Evolutionary conservation across 1,139 yeast species (phyloP), one percentile per base, ranked within the genome.

Genomic region (Fermentozyma sake): DNA sequence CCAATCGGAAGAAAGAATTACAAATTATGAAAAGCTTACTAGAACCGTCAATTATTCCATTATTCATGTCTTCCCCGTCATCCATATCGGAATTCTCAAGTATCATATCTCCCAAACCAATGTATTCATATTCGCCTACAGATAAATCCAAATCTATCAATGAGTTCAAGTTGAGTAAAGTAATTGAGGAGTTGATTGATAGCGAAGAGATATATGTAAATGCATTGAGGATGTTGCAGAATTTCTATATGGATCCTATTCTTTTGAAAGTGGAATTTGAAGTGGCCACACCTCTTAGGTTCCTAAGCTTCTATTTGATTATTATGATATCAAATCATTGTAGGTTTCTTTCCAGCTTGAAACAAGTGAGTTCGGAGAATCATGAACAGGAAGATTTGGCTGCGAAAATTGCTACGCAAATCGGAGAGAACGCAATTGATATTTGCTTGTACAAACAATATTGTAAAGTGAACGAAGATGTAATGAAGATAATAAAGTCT

Each of bases 141-240:
- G 21, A 25, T 9, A 24, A 32, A 7, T 15, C 10, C 8, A 17
- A 20, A 8, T 13, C 18, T 6, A 7, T 5, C 8, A 19, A 32
- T 12, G 41, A 47, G 1, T 54, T 46, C 27, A 52, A 53, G 17
- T 38, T 72, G 26, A 50, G 45, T 18, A 58, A 54, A 22, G 50
- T 63, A 7, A 46, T 73, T 10, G 66, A 68, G 31, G 82, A 76
- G 42, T 42, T 75, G 3, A 30, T 65, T 0, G 60, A 57, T 7
- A 72, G 73, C 11, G 81, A 76, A 42, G 57, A 55, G 15, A 52
- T 49, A 1, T 75, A 72, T 37, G 45, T 72, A 10, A 52, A 57
- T 20, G 64, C 69, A 2, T 44, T 76, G 24, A 54, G 55, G 20
- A 46, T 69, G 30, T 48, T 74, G 8, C 50, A 58, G 4, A 56